Evolutionary conservation across 1,284 basidiomycete genomes (phyloP).

Genomic region (Trametes sp.): DNA sequence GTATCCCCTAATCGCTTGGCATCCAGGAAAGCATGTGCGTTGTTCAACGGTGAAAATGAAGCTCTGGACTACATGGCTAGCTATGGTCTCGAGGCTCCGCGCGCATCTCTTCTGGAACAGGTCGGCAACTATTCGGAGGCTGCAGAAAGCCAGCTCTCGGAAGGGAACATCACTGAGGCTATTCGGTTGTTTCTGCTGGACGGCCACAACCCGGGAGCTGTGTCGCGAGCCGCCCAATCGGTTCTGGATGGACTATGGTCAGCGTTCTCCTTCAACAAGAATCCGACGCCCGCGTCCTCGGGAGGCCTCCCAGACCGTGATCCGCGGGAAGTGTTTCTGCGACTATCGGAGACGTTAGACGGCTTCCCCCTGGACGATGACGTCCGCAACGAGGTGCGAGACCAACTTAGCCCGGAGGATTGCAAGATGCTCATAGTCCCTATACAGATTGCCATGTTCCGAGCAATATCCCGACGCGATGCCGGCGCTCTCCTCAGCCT

Average conservation of each 20-base stretch:
- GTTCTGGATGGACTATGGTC: not conserved
- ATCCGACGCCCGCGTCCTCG: not conserved
- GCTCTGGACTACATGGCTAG: constrained; percentile 65
- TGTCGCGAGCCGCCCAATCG: not conserved
- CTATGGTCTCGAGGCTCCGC: constrained; percentile 59
- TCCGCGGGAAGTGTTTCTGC: not conserved
- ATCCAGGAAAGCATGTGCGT: constrained; percentile 51
- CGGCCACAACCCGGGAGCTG: not conserved
- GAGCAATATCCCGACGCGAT: constrained; percentile 42
- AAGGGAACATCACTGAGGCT: constrained; percentile 58
- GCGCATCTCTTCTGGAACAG: constrained; percentile 56
- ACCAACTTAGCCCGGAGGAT: not conserved
- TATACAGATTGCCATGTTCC: constrained; percentile 49
- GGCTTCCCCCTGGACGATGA: constrained; percentile 2
- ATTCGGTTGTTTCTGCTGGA: constrained; percentile 55
- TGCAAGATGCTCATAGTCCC: not conserved
- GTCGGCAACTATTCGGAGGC: constrained; percentile 57
- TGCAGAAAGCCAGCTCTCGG: constrained; percentile 59
- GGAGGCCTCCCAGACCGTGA: not conserved
- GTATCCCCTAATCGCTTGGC: too few relatives aligned
- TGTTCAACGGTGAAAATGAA: constrained; percentile 63
- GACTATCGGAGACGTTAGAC: not conserved
- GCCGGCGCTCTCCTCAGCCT: constrained; percentile 38
- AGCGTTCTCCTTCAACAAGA: not conserved
- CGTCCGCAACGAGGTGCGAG: constrained; percentile 31